Percentiles rank a stretch among this genome's conserved stretches.
phyloP scores from a whole-genome alignment of 345 rosid genomes.

The Limnanthes douglasii region DNA sequence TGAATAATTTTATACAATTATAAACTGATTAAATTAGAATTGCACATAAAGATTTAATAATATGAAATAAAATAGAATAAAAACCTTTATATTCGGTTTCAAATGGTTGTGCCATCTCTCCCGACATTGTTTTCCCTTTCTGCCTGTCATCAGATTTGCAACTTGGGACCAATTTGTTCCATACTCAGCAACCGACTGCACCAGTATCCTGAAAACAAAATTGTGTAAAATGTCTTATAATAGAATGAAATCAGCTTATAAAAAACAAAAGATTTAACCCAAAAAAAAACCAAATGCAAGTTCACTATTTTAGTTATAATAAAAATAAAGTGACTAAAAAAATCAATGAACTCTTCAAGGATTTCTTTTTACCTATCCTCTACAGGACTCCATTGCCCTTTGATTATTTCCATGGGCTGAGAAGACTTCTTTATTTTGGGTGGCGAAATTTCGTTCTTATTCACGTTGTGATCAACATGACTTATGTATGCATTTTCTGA shows the following conservation, averaged over 20 bases:
- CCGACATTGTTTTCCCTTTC: slow-evolving; percentile 92
- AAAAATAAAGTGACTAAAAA: not conserved
- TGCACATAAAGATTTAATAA: not conserved
- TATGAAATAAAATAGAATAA: not conserved
- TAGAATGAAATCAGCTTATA: not conserved
- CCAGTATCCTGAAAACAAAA: slow-evolving; percentile 25
- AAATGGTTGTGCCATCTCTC: slow-evolving; percentile 99
- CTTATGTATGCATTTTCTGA: no score
- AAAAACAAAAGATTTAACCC: not conserved
- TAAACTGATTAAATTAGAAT: not conserved
- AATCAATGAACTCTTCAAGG: not conserved
- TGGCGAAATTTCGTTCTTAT: no score
- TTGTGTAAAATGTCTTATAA: not conserved
- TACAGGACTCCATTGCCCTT: slow-evolving; percentile 56
- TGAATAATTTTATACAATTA: not conserved
- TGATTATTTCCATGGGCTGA: no score
- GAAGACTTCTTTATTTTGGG: no score
- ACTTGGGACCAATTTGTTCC: slow-evolving; percentile 91
- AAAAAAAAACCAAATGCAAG: not conserved
- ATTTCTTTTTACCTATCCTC: slow-evolving; percentile 58
- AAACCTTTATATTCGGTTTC: slow-evolving; percentile 79
- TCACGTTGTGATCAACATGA: no score
- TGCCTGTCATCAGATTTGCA: slow-evolving; percentile 66
- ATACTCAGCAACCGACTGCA: slow-evolving; percentile 40
- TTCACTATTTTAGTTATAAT: not conserved